Evolutionary conservation across 1,284 basidiomycete species (phyloP).

Genomic region (Vanrija sp.): DNA sequence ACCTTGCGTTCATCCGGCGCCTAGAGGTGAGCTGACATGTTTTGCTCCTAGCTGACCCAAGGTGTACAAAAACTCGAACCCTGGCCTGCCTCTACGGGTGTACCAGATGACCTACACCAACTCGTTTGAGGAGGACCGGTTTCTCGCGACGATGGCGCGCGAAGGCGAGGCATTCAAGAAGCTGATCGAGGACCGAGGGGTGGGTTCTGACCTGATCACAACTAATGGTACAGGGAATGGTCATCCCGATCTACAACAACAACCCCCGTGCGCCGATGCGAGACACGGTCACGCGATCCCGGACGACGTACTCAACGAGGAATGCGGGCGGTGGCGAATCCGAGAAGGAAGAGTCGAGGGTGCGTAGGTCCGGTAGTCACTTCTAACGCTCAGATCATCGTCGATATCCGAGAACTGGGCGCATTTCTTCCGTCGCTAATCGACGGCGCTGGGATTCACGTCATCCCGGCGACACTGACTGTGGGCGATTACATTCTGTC

Average conservation of each 20-base stretch:
- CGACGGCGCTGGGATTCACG: constrained; percentile 73
- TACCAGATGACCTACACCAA: constrained; percentile 93
- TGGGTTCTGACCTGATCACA: constrained; percentile 49
- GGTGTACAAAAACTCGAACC: constrained; percentile 79
- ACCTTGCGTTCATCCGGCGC: constrained; percentile 83
- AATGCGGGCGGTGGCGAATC: constrained; percentile 76
- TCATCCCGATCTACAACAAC: constrained; percentile 81
- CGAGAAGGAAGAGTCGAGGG: constrained; percentile 62
- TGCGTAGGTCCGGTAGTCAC: constrained; percentile 32
- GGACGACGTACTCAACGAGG: constrained; percentile 75
- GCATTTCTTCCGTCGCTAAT: constrained; percentile 87
- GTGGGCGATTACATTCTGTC: constrained; percentile 96
- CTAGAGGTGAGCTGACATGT: constrained; percentile 65
- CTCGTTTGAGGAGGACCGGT: constrained; percentile 93
- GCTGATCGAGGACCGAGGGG: constrained; percentile 85
- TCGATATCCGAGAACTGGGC: constrained; percentile 94
- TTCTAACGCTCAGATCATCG: constrained; percentile 64
- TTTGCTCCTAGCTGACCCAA: constrained; percentile 38
- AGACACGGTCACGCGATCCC: constrained; percentile 61
- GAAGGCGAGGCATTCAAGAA: constrained; percentile 95
- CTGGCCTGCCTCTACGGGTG: constrained; percentile 76
- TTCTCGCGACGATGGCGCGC: constrained; percentile 76
- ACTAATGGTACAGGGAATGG: constrained; percentile 64
- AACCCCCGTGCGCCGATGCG: constrained; percentile 57
- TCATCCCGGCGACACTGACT: constrained; percentile 85